A percentile compares a stretch with the other conserved stretches of the same genome.
These are phyloP conservation scores for Vaccinium darrowii DNA, from an alignment of 148 eudicot genomes.

Conservation along the genomic window DNA sequence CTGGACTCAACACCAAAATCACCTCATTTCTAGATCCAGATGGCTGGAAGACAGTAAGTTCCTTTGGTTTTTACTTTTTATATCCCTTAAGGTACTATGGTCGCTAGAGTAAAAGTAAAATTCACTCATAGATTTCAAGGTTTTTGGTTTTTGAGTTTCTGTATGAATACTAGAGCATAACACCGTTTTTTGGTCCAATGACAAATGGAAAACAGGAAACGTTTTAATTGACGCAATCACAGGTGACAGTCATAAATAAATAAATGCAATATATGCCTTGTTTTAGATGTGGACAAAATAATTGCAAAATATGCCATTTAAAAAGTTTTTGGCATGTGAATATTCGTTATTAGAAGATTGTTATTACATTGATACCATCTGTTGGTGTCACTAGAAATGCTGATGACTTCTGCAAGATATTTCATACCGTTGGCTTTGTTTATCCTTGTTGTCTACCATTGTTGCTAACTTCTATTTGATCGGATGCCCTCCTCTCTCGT, in stretches of 20 bases:
- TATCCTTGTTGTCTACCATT: background rate
- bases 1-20: slow-evolving; percentile 87
- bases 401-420: background rate
- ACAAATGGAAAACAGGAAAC: background rate
- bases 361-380: background rate
- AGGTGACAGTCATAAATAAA: background rate
- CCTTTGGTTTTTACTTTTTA: background rate
- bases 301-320: background rate
- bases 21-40: slow-evolving; percentile 83
- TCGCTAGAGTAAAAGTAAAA: too few relatives aligned
- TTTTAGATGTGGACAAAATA: background rate
- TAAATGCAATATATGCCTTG: background rate
- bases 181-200: background rate
- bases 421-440: background rate
- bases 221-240: background rate
- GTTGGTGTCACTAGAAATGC: slow-evolving; percentile 1
- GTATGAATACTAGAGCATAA: background rate
- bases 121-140: background rate
- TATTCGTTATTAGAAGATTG: background rate
- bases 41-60: slow-evolving; percentile 33
- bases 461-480: background rate
- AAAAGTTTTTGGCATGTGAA: background rate
- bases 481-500: background rate
- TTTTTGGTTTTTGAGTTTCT: background rate
- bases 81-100: background rate